phyloP scores from a whole-genome alignment of 2,329 filamentous ascomycete species.

The Diaporthe velutina region DNA sequence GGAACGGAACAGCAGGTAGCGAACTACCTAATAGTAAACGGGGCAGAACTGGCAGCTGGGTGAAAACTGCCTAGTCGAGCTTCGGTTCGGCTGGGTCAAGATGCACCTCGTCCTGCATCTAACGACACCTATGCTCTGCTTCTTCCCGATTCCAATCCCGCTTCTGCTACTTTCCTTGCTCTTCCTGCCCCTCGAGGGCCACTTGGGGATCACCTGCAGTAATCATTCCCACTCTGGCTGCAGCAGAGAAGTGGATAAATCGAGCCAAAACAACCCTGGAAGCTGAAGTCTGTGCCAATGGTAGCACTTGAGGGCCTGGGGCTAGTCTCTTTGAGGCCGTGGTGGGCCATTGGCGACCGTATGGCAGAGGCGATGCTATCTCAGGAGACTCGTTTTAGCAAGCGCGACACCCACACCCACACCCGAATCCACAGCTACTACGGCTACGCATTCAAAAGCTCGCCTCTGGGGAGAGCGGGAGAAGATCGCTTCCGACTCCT shows the following conservation, averaged over 20 bases:
- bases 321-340: not conserved
- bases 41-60: not conserved
- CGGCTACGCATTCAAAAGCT: not conserved
- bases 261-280: constrained; percentile 21
- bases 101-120: constrained; percentile 5
- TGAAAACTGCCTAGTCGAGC: not conserved
- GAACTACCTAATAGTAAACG: not conserved
- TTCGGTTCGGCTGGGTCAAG: not conserved
- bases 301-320: constrained; percentile 9
- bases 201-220: constrained; percentile 11
- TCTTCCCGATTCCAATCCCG: not conserved
- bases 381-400: constrained; percentile 29
- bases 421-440: too few relatives aligned
- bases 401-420: not conserved
- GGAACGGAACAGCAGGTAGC: not conserved
- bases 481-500: constrained; percentile 1
- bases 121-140: not conserved
- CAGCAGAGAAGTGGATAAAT: constrained; percentile 20
- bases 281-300: constrained; percentile 29
- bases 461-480: not conserved
- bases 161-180: not conserved
- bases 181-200: not conserved
- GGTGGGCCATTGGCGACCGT: not conserved
- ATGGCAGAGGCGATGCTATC: constrained; percentile 12
- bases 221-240: constrained; percentile 9